Evolutionary conservation across 2,329 filamentous ascomycete species (phyloP).

Genomic region (Thelonectria rubi): DNA sequence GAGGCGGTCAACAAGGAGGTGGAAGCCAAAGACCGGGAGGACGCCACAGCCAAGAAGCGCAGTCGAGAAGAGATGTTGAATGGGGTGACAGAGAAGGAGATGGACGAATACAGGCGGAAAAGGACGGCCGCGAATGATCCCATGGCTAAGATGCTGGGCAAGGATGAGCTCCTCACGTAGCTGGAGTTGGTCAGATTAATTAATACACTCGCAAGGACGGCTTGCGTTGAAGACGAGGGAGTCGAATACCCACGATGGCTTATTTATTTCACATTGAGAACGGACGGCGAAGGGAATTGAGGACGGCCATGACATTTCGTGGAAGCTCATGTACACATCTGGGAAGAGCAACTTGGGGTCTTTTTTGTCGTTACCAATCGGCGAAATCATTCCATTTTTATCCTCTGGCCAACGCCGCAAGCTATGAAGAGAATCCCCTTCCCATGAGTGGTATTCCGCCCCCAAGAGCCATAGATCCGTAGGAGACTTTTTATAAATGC

Average conservation of each 20-base stretch:
- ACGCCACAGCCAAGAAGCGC: constrained; percentile 68
- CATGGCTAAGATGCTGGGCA: constrained; percentile 83
- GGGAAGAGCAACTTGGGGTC: constrained; percentile 31
- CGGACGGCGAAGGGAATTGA: constrained; percentile 19
- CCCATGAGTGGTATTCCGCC: constrained; percentile 50
- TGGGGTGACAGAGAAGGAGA: constrained; percentile 81
- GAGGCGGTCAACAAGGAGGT: constrained; percentile 38
- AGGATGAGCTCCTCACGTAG: constrained; percentile 63
- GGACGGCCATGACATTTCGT: constrained; percentile 31
- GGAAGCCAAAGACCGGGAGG: constrained; percentile 44
- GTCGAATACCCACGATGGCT: not conserved
- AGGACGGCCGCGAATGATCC: constrained; percentile 80
- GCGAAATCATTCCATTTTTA: constrained; percentile 56
- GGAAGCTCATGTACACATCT: constrained; percentile 41
- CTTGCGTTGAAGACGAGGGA: not conserved
- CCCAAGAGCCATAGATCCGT: constrained; percentile 43
- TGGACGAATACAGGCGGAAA: constrained; percentile 86
- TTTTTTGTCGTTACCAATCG: constrained; percentile 41
- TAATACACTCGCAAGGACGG: not conserved
- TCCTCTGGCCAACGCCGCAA: constrained; percentile 62
- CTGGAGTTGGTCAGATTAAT: not conserved
- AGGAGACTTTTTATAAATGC: constrained; percentile 43
- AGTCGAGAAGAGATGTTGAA: constrained; percentile 81
- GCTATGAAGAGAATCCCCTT: constrained; percentile 57
- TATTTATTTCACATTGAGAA: constrained; percentile 24